Conservation (phyloP, 2,329 filamentous ascomycete genomes). For the Trichoderma cornu-damae region DNA sequence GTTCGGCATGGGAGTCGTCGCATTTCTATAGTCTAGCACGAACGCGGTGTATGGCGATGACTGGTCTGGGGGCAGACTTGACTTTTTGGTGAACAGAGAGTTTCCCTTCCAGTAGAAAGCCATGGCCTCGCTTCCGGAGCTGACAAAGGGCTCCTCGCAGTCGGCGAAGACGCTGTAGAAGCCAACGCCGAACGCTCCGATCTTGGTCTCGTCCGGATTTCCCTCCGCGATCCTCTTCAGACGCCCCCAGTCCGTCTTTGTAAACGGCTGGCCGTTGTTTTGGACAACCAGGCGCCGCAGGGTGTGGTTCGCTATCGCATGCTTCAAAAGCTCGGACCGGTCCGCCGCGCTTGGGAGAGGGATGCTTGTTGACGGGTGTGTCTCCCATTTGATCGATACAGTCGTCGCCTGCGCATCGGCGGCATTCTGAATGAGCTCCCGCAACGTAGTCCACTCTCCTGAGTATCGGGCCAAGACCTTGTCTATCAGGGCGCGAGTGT, state of each 20-base stretch:
- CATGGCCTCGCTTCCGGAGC: slow-evolving; percentile 88
- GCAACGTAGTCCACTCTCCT: slow-evolving; percentile 83
- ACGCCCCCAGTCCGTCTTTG: slow-evolving; percentile 84
- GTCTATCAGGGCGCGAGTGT: slow-evolving; percentile 93
- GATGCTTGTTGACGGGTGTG: slow-evolving; percentile 72
- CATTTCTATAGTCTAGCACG: slow-evolving; percentile 87
- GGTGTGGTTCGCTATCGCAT: slow-evolving; percentile 79
- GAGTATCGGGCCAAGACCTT: slow-evolving; percentile 96
- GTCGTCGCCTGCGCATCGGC: slow-evolving; percentile 89
- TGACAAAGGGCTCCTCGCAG: slow-evolving; percentile 95
- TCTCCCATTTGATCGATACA: slow-evolving; percentile 90
- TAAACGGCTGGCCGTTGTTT: slow-evolving; percentile 87
- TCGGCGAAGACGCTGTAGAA: slow-evolving; percentile 99
- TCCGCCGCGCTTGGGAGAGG: slow-evolving; percentile 63
- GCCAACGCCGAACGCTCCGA: slow-evolving; percentile 94
- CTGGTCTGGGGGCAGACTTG: slow-evolving; percentile 65
- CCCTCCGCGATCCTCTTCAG: slow-evolving; percentile 98
- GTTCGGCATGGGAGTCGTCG: slow-evolving; percentile 78
- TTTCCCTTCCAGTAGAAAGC: slow-evolving; percentile 99
- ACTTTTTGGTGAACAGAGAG: slow-evolving; percentile 83
- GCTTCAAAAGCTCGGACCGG: slow-evolving; percentile 69
- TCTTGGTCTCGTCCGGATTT: slow-evolving; percentile 98
- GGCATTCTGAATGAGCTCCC: slow-evolving; percentile 97
- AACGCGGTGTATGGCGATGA: slow-evolving; percentile 76
- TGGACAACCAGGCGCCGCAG: slow-evolving; percentile 81